Evolutionary conservation across 2,329 filamentous ascomycete genomes (phyloP).

Genomic region (Plenodomus tracheiphilus): DNA sequence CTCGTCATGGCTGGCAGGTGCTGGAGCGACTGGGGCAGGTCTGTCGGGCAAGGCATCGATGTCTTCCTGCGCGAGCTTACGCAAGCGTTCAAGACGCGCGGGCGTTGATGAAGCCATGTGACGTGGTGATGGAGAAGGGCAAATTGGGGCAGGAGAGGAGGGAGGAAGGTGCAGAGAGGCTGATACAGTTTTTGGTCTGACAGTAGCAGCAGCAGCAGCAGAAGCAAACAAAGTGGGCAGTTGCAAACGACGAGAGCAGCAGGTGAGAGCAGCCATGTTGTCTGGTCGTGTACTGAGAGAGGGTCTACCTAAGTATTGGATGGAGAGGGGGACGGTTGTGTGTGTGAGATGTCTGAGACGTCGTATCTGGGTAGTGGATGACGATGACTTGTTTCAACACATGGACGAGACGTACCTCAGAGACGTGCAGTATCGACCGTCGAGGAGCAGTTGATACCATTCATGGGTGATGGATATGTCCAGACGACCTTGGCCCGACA

Average conservation of each 20-base stretch:
- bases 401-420: conserved; percentile 6
- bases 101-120: not conserved
- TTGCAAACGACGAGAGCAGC: not conserved
- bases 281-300: no score
- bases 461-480: no score
- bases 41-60: conserved; percentile 32
- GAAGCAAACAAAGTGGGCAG: not conserved
- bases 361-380: not conserved
- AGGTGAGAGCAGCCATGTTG: not conserved
- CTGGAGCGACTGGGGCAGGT: conserved; percentile 4
- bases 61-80: conserved; percentile 21
- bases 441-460: no score
- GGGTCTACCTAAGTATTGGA: no score
- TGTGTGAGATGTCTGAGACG: not conserved
- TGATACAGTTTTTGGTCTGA: not conserved
- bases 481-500: no score
- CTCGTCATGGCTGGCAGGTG: conserved; percentile 14
- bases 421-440: not conserved
- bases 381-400: not conserved
- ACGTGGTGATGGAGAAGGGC: not conserved
- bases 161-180: not conserved
- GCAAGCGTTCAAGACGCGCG: conserved; percentile 30
- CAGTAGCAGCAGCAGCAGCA: no score
- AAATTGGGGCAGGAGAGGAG: not conserved
- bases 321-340: no score